Evolutionary conservation across 768 basidiomycete species (phyloP), one percentile per base, ranked within the genome.

Genomic region (Collybia sp.): DNA sequence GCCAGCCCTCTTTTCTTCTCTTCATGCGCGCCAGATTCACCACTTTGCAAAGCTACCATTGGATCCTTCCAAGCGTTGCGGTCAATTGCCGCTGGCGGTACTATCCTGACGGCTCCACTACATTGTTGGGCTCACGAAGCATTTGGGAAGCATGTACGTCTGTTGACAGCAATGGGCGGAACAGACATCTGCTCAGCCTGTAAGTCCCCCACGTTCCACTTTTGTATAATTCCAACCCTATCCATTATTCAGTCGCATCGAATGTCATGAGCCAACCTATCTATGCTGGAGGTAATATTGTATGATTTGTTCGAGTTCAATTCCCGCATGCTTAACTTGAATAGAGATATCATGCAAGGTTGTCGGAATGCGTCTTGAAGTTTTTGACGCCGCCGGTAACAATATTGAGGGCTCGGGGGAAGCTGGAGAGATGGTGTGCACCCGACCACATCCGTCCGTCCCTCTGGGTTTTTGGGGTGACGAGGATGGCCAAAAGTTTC

Each of bases 401-500:
- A 79, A 82, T 52, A 77, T 82, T 15, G 71, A 72, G 46, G 59
- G 68, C 45, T 67, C 65, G 2, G 66, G 69, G 5, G 58, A 65
- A 42, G 72, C 83, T 6, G 82, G 82, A 15, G 83, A 84, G 54
- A 63, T 85, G 35, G 81, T 83, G 5, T 79, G 83, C 56, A 83
- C 83, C 5, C 71, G 82, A 1, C 79, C 85, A 5, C 85, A 88
- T 56, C 82, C 83, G 2, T 85, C 83, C 3, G 56, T 87, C 20
- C 86, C 86, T 5, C 53, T 86, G 8, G 68, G 62, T 42, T 85
- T 88, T 62, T 81, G 85, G 79, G 83, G 81, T 8, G 85, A 88
- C 47, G 67, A 74, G 10, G 57, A 63, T 2, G 78, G 79, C 1
- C 67, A 76, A 54, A 85, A 79, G 56, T 73, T 83, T 48, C 69